phyloP scores from a whole-genome alignment of 495 filamentous ascomycete species.

The Lineolata rhizophorae region DNA sequence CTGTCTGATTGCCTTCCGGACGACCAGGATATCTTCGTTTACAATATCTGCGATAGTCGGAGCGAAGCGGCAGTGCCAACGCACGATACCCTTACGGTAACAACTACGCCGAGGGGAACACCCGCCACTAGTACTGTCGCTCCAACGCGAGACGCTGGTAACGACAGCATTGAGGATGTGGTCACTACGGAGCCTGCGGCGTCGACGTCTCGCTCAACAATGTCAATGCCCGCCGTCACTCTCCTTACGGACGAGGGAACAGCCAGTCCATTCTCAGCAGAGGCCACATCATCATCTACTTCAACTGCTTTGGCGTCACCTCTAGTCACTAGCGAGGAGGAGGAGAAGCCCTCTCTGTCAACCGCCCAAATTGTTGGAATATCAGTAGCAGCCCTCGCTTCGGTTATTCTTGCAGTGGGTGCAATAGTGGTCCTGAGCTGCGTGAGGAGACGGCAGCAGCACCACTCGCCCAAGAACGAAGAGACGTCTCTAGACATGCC shows the following conservation, averaged over 20 bases:
- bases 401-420: slow-evolving; percentile 10
- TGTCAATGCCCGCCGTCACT: neutral
- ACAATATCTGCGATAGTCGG: slow-evolving; percentile 11
- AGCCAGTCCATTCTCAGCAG: no score
- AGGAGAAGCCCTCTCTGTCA: no score
- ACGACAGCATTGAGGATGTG: slow-evolving; percentile 1
- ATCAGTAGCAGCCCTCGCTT: slow-evolving; percentile 10
- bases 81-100: slow-evolving; percentile 8
- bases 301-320: no score
- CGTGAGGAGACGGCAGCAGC: neutral
- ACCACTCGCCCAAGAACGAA: no score
- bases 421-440: slow-evolving; percentile 5
- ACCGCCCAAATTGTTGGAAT: slow-evolving; percentile 12
- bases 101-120: neutral
- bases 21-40: slow-evolving; percentile 5
- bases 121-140: neutral
- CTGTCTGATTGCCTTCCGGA: slow-evolving; percentile 7
- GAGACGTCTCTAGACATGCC: no score
- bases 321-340: no score
- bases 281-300: no score
- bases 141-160: neutral
- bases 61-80: slow-evolving; percentile 8
- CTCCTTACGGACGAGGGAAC: slow-evolving; percentile 2
- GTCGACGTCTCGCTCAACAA: slow-evolving; percentile 3
- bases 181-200: neutral